phyloP scores from a whole-genome alignment of 139 green algal genomes.

The Choricystis sp. region DNA sequence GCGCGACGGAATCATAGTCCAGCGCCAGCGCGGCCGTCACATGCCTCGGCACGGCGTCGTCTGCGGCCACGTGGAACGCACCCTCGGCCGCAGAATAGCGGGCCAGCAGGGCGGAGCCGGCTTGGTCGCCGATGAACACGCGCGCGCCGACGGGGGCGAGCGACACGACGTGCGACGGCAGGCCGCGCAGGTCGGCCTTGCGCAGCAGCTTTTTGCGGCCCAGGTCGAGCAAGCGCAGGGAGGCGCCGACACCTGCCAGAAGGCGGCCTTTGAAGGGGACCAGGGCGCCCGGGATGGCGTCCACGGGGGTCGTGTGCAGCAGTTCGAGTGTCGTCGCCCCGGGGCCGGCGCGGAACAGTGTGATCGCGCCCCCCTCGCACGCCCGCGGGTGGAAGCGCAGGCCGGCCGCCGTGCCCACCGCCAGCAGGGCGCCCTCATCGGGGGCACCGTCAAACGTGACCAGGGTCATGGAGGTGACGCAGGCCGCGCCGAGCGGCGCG shows the following conservation, averaged over 20 bases:
- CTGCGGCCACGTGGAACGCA: constrained; percentile 84
- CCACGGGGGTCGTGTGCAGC: constrained; percentile 76
- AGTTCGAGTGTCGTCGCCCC: constrained; percentile 52
- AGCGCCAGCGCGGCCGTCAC: constrained; percentile 58
- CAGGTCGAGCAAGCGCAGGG: constrained; percentile 82
- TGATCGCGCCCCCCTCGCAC: constrained; percentile 50
- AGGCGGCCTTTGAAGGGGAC: constrained; percentile 71
- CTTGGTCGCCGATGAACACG: constrained; percentile 72
- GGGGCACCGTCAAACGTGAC: constrained; percentile 36
- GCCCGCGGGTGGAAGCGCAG: constrained; percentile 70
- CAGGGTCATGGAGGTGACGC: constrained; percentile 48
- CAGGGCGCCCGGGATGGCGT: constrained; percentile 57
- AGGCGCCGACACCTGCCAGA: constrained; percentile 70
- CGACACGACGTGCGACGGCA: constrained; percentile 59
- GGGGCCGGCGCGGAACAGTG: constrained; percentile 62
- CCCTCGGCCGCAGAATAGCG: constrained; percentile 78
- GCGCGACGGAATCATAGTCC: constrained; percentile 91
- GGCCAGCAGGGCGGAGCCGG: constrained; percentile 69
- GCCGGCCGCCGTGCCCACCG: constrained; percentile 60
- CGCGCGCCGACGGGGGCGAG: constrained; percentile 51
- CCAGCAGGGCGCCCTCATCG: constrained; percentile 37
- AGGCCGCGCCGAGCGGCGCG: constrained; percentile 66
- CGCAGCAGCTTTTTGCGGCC: constrained; percentile 87
- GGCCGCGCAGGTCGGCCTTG: constrained; percentile 80
- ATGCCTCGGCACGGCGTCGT: constrained; percentile 73